Percentiles rank a stretch among this genome's conserved stretches.
These are phyloP conservation scores for Avena sativa DNA, from an alignment of 176 grass and related monocot species.

Conservation along the genomic window DNA sequence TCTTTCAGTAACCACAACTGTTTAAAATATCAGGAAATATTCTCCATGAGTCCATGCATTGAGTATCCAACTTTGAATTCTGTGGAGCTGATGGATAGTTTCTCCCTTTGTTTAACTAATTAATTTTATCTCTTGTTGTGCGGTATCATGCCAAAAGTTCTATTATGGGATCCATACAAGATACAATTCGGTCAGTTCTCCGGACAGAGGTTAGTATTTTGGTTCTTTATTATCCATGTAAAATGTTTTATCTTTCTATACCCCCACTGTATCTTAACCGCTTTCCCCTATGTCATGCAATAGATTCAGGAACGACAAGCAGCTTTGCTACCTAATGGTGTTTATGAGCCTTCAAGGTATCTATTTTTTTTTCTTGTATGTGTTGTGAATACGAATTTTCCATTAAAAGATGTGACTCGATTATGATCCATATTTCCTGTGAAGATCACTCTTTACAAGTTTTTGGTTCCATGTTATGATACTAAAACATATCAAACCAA, in stretches of 20 bases:
- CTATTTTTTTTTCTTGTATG: neutral
- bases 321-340: neutral
- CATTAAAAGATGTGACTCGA: neutral
- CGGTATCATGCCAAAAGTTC: neutral
- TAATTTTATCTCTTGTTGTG: neutral
- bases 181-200: neutral
- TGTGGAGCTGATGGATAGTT: neutral
- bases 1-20: neutral
- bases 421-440: neutral
- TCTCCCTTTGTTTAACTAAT: neutral
- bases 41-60: neutral
- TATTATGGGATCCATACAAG: neutral
- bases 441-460: neutral
- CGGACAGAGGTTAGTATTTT: neutral
- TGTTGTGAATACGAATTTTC: neutral
- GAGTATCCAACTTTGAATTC: neutral
- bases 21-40: neutral
- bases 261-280: neutral
- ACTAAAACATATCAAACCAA: neutral
- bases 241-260: neutral
- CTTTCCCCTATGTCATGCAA: neutral
- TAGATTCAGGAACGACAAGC: neutral
- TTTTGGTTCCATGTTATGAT: neutral
- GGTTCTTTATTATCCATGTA: neutral
- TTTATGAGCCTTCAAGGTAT: constrained; percentile 10